These are phyloP conservation scores for Geosiphon pyriformis DNA, from an alignment of 192 early-diverging fungal species.

Conservation along the genomic window DNA sequence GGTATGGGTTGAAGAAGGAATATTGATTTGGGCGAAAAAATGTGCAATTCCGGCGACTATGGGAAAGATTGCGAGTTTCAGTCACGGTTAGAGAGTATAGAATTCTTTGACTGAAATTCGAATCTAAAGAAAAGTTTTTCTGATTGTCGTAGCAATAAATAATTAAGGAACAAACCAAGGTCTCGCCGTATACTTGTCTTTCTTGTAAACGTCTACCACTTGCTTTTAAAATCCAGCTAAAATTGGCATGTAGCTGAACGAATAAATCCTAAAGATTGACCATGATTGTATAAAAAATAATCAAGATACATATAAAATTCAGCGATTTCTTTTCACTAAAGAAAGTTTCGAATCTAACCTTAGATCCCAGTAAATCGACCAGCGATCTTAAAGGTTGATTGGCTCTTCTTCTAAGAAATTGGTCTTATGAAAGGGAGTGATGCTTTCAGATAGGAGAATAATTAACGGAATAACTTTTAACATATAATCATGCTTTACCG, in stretches of 20 bases:
- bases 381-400: constrained; percentile 47
- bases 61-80: neutral
- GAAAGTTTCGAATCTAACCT: constrained; percentile 30
- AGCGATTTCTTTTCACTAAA: neutral
- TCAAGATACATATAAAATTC: constrained; percentile 1
- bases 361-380: constrained; percentile 42
- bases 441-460: neutral
- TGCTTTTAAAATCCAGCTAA: constrained; percentile 57
- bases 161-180: constrained; percentile 32
- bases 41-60: neutral
- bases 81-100: no score
- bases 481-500: constrained; percentile 16
- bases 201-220: constrained; percentile 47
- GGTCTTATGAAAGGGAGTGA: no score
- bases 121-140: constrained; percentile 6
- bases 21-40: constrained; percentile 1
- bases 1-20: neutral
- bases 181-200: constrained; percentile 43
- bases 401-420: constrained; percentile 44
- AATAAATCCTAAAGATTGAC: constrained; percentile 49
- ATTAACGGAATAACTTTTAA: neutral
- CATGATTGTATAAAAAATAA: constrained; percentile 19
- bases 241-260: constrained; percentile 54
- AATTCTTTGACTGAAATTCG: neutral
- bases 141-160: no score